A percentile compares a stretch with the other conserved stretches of the same genome.
phyloP scores from a whole-genome alignment of 495 filamentous ascomycete species.

The Penicillium lividum region DNA sequence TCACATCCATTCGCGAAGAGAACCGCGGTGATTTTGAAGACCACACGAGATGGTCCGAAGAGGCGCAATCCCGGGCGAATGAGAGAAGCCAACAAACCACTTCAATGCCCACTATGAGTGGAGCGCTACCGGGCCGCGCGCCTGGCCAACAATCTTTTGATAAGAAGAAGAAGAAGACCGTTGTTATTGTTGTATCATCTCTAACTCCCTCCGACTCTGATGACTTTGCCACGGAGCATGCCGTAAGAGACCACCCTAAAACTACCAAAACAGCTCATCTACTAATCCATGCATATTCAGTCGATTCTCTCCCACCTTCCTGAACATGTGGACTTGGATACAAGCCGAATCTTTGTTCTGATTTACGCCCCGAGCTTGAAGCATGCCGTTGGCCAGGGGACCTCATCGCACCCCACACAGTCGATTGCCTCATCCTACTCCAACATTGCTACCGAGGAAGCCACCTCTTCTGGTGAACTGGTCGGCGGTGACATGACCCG shows the following conservation, averaged over 20 bases:
- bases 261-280: neutral
- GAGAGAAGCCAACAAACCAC: constrained; percentile 31
- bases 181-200: constrained; percentile 83
- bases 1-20: constrained; percentile 83
- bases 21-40: constrained; percentile 78
- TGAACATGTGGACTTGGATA: constrained; percentile 64
- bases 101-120: constrained; percentile 31
- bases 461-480: constrained; percentile 66
- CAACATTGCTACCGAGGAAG: constrained; percentile 77
- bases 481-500: constrained; percentile 52
- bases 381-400: constrained; percentile 50
- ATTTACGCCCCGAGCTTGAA: constrained; percentile 84
- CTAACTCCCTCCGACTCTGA: constrained; percentile 57
- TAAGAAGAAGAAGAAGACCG: constrained; percentile 74
- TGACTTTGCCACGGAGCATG: constrained; percentile 69
- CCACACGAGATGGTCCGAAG: constrained; percentile 82
- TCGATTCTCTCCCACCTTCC: constrained; percentile 89
- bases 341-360: constrained; percentile 75
- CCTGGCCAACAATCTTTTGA: constrained; percentile 23
- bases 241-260: constrained; percentile 56
- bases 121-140: constrained; percentile 27
- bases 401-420: constrained; percentile 46
- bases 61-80: constrained; percentile 57
- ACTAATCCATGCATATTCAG: constrained; percentile 46
- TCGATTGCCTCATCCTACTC: constrained; percentile 86